phyloP scores from a whole-genome alignment of 1,284 basidiomycete species.

The Golubevia sp. region DNA sequence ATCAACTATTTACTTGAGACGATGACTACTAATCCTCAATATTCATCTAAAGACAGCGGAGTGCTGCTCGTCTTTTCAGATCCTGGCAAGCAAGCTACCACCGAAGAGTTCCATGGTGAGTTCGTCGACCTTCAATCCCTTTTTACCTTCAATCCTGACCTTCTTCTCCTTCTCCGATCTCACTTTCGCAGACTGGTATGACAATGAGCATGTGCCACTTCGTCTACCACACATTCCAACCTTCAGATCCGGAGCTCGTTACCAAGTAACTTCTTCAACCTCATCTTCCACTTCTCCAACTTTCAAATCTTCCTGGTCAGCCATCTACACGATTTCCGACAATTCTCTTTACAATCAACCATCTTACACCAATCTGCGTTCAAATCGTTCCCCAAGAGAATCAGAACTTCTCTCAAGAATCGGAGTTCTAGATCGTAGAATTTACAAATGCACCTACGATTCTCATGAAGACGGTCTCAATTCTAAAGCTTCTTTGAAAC shows the following conservation, averaged over 20 bases:
- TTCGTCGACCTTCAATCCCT: not conserved
- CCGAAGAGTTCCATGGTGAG: constrained; percentile 37
- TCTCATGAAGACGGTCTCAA: constrained; percentile 8
- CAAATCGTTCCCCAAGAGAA: constrained; percentile 20
- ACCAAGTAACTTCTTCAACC: constrained; percentile 14
- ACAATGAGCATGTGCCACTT: constrained; percentile 43
- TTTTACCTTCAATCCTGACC: not conserved
- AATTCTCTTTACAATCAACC: constrained; percentile 20
- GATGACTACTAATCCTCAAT: too few species aligned
- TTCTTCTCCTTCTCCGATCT: not conserved
- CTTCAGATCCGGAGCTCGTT: constrained; percentile 36
- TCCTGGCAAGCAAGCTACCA: constrained; percentile 20
- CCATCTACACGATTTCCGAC: constrained; percentile 33
- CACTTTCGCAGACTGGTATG: constrained; percentile 38
- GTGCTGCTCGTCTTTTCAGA: constrained; percentile 38
- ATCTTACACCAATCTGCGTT: constrained; percentile 25
- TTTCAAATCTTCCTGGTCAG: constrained; percentile 20
- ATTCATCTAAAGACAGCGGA: constrained; percentile 16
- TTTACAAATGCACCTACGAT: constrained; percentile 34
- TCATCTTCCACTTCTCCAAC: not conserved
- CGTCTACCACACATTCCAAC: constrained; percentile 22
- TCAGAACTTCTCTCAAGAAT: constrained; percentile 34
- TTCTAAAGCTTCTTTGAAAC: constrained; percentile 8
- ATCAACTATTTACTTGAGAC: too few species aligned
- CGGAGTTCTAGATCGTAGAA: constrained; percentile 34